A percentile compares a stretch with the other conserved stretches of the same genome.
Conservation (phyloP, 2,329 filamentous ascomycete genomes). For the Aureobasidium sp. region DNA sequence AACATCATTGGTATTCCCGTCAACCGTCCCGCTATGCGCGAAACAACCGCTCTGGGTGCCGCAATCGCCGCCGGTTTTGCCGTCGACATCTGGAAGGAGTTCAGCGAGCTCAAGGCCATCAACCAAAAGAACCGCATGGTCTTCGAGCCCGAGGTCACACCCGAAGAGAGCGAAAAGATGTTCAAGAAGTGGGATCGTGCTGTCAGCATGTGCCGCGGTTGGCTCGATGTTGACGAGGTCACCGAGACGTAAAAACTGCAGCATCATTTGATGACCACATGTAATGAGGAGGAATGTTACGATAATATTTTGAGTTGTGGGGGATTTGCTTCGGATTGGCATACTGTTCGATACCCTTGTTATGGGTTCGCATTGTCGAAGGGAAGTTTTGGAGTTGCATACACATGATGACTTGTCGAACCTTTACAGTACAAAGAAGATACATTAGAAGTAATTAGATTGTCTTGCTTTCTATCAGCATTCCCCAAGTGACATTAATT, state of each 20-base stretch:
- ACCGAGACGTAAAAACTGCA: background rate
- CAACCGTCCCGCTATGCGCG: conserved; percentile 73
- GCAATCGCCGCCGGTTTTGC: conserved; percentile 78
- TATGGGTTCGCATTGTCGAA: background rate
- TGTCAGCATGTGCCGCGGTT: conserved; percentile 22
- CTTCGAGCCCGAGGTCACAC: conserved; percentile 20
- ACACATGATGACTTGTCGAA: conserved; percentile 2
- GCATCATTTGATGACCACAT: background rate
- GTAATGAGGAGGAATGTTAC: conserved; percentile 4
- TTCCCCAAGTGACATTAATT: background rate
- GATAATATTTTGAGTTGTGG: background rate
- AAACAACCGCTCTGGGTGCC: conserved; percentile 76
- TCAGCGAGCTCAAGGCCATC: conserved; percentile 54
- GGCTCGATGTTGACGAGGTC: conserved; percentile 20
- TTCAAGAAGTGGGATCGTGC: conserved; percentile 22
- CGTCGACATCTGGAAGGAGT: conserved; percentile 64
- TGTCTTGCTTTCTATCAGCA: background rate
- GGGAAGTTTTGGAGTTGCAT: conserved; percentile 6
- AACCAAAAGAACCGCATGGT: conserved; percentile 20
- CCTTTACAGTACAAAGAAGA: background rate
- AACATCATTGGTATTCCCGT: conserved; percentile 75
- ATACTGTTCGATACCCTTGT: conserved; percentile 13
- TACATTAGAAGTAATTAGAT: conserved; percentile 1
- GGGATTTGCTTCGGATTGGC: background rate
- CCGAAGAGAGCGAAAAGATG: conserved; percentile 21